phyloP scores from a whole-genome alignment of 2,329 filamentous ascomycete species.

The Periconia macrospinosa region DNA sequence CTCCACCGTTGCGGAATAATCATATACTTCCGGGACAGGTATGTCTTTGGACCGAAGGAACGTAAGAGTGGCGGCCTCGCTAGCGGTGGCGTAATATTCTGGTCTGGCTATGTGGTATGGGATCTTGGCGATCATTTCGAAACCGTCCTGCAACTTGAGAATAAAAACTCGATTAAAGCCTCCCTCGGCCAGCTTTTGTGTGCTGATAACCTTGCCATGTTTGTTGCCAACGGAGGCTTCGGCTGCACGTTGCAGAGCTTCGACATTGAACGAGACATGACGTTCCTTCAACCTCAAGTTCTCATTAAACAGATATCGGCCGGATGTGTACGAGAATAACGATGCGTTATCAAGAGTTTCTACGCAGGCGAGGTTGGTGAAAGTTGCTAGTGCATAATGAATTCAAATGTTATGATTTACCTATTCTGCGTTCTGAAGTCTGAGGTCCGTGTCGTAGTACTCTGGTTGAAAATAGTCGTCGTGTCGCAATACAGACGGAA shows the following conservation, averaged over 20 bases:
- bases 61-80: constrained; percentile 39
- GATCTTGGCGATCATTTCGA: constrained; percentile 17
- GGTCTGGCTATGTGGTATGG: constrained; percentile 15
- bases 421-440: constrained; percentile 8
- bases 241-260: constrained; percentile 12
- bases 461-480: constrained; percentile 8
- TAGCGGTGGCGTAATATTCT: constrained; percentile 26
- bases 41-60: constrained; percentile 28
- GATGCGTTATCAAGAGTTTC: constrained; percentile 6
- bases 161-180: constrained; percentile 17
- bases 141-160: constrained; percentile 14
- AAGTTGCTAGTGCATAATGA: constrained; percentile 2
- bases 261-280: constrained; percentile 12
- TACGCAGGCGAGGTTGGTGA: constrained; percentile 6
- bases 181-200: constrained; percentile 17
- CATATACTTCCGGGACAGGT: constrained; percentile 39
- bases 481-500: constrained; percentile 2
- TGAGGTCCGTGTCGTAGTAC: constrained; percentile 5
- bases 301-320: constrained; percentile 15
- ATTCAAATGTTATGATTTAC: constrained; percentile 4
- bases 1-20: constrained; percentile 27
- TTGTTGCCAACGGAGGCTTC: constrained; percentile 11
- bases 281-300: constrained; percentile 13
- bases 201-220: constrained; percentile 13
- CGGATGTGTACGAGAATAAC: constrained; percentile 14